Percentiles rank a stretch among this genome's conserved stretches.
These are phyloP conservation scores for Fusarium sp. DNA, from an alignment of 2,329 filamentous ascomycete genomes.

Conservation along the genomic window DNA sequence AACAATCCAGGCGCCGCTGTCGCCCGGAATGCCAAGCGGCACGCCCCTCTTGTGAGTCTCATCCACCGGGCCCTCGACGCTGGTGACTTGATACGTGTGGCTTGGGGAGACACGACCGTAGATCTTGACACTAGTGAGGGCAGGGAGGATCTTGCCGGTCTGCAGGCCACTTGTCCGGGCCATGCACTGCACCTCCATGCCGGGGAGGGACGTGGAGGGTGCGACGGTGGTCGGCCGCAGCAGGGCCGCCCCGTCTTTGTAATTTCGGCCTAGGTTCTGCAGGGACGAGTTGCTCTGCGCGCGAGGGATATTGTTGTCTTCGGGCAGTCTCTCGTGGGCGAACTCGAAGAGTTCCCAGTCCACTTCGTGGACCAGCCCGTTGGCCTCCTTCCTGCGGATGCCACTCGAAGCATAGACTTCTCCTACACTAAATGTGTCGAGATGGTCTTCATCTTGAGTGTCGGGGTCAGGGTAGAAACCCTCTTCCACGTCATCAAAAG, in stretches of 20 bases:
- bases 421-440: slow-evolving; percentile 83
- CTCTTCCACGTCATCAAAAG: slow-evolving; percentile 85
- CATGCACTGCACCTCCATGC: slow-evolving; percentile 85
- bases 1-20: slow-evolving; percentile 93
- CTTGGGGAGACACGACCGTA: slow-evolving; percentile 85
- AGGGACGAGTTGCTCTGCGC: slow-evolving; percentile 22
- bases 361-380: slow-evolving; percentile 86
- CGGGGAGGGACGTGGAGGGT: slow-evolving; percentile 71
- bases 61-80: slow-evolving; percentile 43
- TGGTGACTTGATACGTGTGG: slow-evolving; percentile 72
- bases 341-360: slow-evolving; percentile 95
- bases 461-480: slow-evolving; percentile 83
- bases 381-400: slow-evolving; percentile 78
- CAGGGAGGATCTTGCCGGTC: slow-evolving; percentile 79
- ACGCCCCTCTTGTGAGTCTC: slow-evolving; percentile 34
- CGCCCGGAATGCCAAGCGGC: slow-evolving; percentile 79
- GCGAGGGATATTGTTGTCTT: slow-evolving; percentile 74
- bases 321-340: slow-evolving; percentile 74
- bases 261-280: slow-evolving; percentile 9
- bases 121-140: slow-evolving; percentile 87
- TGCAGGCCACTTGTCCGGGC: slow-evolving; percentile 88
- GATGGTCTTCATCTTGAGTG: slow-evolving; percentile 81
- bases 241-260: slow-evolving; percentile 44
- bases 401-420: slow-evolving; percentile 91
- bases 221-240: slow-evolving; percentile 69